These are phyloP conservation scores for Zymoseptoria tritici DNA, from an alignment of 2,329 filamentous ascomycete species.

Conservation along the genomic window DNA sequence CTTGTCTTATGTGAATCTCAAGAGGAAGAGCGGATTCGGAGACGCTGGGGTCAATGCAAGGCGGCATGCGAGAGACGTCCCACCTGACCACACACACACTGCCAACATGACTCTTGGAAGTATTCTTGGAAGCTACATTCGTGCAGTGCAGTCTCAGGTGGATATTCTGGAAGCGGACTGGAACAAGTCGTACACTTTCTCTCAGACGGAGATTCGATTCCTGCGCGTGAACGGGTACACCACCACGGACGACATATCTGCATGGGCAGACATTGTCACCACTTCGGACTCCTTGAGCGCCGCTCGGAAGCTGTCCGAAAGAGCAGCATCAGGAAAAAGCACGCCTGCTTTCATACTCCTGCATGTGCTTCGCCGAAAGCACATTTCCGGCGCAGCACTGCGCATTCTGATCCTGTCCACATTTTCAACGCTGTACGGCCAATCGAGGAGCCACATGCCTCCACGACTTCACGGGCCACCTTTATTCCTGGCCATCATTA, in stretches of 20 bases:
- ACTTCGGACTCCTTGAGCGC: constrained; percentile 15
- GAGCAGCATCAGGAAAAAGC: neutral
- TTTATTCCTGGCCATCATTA: constrained; percentile 36
- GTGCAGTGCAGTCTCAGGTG: neutral
- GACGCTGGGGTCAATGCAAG: neutral
- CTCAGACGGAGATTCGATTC: constrained; percentile 4
- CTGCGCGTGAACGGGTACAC: constrained; percentile 13
- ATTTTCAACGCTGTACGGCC: constrained; percentile 2
- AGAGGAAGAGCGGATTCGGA: neutral
- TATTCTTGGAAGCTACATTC: constrained; percentile 16
- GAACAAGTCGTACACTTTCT: constrained; percentile 6
- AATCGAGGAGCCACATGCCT: neutral
- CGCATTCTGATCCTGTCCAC: constrained; percentile 32
- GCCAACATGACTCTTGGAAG: constrained; percentile 6
- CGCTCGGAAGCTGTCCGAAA: constrained; percentile 12
- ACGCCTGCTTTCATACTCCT: constrained; percentile 43
- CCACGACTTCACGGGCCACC: neutral
- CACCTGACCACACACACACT: neutral
- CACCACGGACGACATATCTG: constrained; percentile 17
- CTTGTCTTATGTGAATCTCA: constrained; percentile 1
- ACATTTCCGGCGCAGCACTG: constrained; percentile 37
- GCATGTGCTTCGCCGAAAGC: constrained; percentile 39
- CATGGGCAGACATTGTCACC: constrained; percentile 21
- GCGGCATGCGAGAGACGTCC: neutral
- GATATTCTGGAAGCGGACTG: constrained; percentile 11